Conservation (phyloP, 306 rosid species). For the Rubus idaeus region DNA sequence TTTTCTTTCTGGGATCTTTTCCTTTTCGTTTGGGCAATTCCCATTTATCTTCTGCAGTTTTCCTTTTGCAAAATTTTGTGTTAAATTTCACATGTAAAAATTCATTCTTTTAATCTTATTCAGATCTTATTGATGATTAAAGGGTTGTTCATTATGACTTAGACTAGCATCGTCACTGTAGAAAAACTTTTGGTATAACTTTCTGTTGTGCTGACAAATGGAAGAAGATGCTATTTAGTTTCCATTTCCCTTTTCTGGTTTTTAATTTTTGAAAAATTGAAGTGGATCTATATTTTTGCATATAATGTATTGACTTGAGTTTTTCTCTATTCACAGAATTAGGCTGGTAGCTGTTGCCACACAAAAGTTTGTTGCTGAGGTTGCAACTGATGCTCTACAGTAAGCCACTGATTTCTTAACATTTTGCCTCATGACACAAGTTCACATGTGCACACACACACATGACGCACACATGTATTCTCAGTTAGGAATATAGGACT, state of each 20-base stretch:
- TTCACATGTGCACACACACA: background rate
- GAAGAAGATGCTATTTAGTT: conserved; percentile 14
- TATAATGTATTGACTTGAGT: background rate
- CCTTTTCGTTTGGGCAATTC: background rate
- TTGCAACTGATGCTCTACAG: conserved; percentile 75
- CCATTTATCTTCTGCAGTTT: background rate
- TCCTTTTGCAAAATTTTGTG: background rate
- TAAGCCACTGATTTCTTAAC: conserved; percentile 30
- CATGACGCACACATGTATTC: background rate
- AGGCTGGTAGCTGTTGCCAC: conserved; percentile 85
- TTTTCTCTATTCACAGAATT: conserved; percentile 45
- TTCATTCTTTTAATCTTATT: background rate
- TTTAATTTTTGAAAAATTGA: background rate
- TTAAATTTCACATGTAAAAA: background rate
- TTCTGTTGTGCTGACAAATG: conserved; percentile 20
- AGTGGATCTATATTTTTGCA: background rate
- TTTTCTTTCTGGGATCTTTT: background rate
- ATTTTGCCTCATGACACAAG: background rate
- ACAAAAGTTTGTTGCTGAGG: conserved; percentile 86
- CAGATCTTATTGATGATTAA: background rate
- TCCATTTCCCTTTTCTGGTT: background rate
- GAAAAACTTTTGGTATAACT: background rate
- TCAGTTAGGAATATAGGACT: background rate
- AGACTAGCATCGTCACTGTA: background rate
- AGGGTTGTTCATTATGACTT: background rate